Conservation (phyloP, 2,329 filamentous ascomycete genomes). For the Zasmidium citrigriseum region DNA sequence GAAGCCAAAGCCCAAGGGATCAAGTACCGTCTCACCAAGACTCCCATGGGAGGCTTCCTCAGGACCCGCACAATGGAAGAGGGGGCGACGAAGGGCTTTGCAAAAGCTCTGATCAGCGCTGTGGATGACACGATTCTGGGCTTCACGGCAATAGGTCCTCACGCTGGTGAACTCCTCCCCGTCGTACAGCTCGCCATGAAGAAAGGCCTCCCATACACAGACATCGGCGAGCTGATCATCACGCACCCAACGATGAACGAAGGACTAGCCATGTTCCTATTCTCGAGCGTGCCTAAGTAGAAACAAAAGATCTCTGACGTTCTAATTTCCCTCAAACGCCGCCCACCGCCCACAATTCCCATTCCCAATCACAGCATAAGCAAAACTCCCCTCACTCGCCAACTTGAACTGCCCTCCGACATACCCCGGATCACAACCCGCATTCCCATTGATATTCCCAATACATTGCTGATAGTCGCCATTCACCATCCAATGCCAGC, state of each 20-base stretch:
- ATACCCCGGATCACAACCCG: neutral
- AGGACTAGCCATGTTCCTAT: conserved; percentile 7
- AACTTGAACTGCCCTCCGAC: neutral
- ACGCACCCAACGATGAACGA: conserved; percentile 9
- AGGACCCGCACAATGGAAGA: conserved; percentile 4
- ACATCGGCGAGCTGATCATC: conserved; percentile 7
- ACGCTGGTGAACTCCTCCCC: conserved; percentile 8
- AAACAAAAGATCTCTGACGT: neutral
- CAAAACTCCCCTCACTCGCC: neutral
- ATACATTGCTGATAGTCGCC: neutral
- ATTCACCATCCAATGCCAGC: neutral
- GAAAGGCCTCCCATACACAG: conserved; percentile 4
- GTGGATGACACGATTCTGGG: conserved; percentile 11
- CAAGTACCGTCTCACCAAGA: conserved; percentile 6
- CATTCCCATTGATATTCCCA: neutral
- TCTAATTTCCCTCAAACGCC: no score
- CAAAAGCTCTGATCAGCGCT: conserved; percentile 6
- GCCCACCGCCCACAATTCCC: neutral
- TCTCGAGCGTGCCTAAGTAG: neutral
- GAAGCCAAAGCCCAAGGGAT: conserved; percentile 6
- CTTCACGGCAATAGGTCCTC: conserved; percentile 6
- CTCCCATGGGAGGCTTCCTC: conserved; percentile 6
- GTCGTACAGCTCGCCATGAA: conserved; percentile 12
- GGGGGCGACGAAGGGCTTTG: conserved; percentile 5
- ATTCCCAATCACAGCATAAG: neutral